phyloP scores from a whole-genome alignment of 306 rosid species.

The Cercis canadensis region DNA sequence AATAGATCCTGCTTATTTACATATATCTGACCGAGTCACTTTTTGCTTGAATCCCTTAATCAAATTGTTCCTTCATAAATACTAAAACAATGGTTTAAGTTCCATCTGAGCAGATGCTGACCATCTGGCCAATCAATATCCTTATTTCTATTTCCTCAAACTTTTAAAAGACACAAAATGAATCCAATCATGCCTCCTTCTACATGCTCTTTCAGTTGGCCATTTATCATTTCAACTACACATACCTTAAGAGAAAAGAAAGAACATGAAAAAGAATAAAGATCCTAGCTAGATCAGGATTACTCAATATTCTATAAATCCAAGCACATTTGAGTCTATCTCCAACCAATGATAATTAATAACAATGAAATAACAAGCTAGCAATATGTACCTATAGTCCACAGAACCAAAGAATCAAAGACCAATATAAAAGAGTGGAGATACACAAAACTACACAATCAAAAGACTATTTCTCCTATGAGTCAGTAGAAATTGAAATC shows the following conservation, averaged over 20 bases:
- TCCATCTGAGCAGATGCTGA: neutral
- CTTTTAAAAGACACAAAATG: neutral
- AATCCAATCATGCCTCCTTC: too few relatives aligned
- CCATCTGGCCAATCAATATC: neutral
- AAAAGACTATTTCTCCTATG: too few relatives aligned
- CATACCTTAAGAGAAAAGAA: neutral
- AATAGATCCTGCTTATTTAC: neutral
- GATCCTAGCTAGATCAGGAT: too few relatives aligned
- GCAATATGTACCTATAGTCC: too few relatives aligned
- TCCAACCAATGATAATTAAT: constrained; percentile 6
- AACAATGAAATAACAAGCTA: too few relatives aligned
- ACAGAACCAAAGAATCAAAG: too few relatives aligned
- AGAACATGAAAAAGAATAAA: too few relatives aligned
- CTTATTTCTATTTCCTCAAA: neutral
- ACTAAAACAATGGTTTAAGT: neutral
- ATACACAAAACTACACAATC: too few relatives aligned
- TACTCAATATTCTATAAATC: neutral
- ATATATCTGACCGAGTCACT: neutral
- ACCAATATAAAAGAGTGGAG: too few relatives aligned
- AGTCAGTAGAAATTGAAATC: too few relatives aligned
- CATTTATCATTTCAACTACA: constrained; percentile 24
- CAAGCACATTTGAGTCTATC: neutral
- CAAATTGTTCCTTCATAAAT: neutral
- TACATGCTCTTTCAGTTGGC: too few relatives aligned
- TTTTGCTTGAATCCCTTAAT: neutral